Conservation (phyloP, 2,329 filamentous ascomycete species). For the Monilinia vaccinii-corymbosi region DNA sequence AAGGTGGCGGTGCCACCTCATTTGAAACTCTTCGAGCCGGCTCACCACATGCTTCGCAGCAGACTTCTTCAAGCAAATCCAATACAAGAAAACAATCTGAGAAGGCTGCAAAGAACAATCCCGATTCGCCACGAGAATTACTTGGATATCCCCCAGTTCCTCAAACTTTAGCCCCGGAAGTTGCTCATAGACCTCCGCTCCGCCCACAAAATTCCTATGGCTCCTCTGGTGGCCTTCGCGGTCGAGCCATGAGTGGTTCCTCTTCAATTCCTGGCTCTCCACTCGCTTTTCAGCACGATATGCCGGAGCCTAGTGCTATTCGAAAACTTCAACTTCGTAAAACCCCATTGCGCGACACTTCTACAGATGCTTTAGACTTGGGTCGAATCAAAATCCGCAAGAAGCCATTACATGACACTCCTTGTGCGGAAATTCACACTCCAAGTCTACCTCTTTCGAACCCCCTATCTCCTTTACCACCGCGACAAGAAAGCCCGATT, state of each 20-base stretch:
- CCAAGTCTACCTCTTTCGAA: neutral
- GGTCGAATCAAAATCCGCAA: neutral
- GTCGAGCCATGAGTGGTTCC: neutral
- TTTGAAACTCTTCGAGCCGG: neutral
- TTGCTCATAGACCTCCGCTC: neutral
- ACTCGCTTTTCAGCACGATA: neutral
- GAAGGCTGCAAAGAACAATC: neutral
- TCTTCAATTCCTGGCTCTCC: neutral
- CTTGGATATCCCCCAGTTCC: neutral
- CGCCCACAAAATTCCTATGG: neutral
- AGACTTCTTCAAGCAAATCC: neutral
- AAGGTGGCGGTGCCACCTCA: neutral
- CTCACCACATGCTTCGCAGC: neutral
- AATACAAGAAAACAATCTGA: neutral
- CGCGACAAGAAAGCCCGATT: neutral
- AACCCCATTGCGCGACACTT: neutral
- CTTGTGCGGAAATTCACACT: neutral
- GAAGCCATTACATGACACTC: neutral
- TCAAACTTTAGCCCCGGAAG: neutral
- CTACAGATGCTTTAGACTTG: neutral
- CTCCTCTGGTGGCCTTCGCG: neutral
- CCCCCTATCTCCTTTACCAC: neutral
- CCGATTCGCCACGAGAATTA: neutral
- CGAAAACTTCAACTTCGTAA: neutral
- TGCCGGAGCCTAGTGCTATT: neutral